Conservation (phyloP, 345 rosid species). For the Sapria himalayana region DNA sequence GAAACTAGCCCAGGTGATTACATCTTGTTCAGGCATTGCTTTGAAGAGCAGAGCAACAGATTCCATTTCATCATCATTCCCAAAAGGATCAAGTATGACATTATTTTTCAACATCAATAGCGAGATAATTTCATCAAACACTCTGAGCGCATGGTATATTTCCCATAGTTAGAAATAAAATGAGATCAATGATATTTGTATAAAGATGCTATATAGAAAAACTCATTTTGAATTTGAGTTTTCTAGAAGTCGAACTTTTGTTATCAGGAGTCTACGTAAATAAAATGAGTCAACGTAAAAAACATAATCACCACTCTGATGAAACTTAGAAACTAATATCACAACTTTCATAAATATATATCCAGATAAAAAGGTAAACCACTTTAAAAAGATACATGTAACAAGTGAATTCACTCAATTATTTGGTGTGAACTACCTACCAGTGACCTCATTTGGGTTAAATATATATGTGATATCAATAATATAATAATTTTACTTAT, state of each 20-base stretch:
- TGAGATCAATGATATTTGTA: conserved; percentile 28
- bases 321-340: too few relatives aligned
- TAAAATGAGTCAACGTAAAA: too few relatives aligned
- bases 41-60: conserved; percentile 27
- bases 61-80: conserved; percentile 30
- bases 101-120: conserved; percentile 34
- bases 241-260: conserved; percentile 13
- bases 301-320: too few relatives aligned
- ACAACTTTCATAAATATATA: too few relatives aligned
- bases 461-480: too few relatives aligned
- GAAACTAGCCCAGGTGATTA: conserved; percentile 55
- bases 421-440: too few relatives aligned
- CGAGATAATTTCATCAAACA: conserved; percentile 33
- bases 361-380: too few relatives aligned
- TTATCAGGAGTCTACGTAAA: too few relatives aligned
- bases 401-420: too few relatives aligned
- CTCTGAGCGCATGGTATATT: conserved; percentile 13
- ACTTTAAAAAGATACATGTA: too few relatives aligned
- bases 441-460: too few relatives aligned
- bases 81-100: conserved; percentile 41
- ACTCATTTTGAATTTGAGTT: conserved; percentile 19
- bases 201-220: conserved; percentile 22
- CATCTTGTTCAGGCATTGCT: conserved; percentile 30
- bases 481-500: too few relatives aligned
- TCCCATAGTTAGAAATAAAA: conserved; percentile 20